These are phyloP conservation scores for Cladosporium sp. DNA, from an alignment of 2,329 filamentous ascomycete genomes.

Conservation along the genomic window DNA sequence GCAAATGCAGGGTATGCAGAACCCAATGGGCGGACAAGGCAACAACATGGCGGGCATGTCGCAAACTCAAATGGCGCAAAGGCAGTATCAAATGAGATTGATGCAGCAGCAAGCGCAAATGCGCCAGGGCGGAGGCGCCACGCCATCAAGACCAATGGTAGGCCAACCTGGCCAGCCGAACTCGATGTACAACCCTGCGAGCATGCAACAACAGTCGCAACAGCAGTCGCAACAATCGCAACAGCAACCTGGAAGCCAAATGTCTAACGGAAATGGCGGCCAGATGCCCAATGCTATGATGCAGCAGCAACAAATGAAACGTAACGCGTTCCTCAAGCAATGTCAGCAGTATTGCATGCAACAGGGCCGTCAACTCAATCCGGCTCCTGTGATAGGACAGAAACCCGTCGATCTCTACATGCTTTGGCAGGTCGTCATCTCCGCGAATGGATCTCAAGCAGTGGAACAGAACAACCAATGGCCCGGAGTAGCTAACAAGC, in stretches of 20 bases:
- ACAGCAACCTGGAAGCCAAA: slow-evolving; percentile 18
- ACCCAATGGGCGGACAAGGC: slow-evolving; percentile 43
- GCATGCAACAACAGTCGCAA: not conserved
- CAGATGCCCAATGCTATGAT: slow-evolving; percentile 11
- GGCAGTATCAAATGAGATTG: slow-evolving; percentile 80
- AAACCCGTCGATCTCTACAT: slow-evolving; percentile 69
- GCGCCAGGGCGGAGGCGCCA: slow-evolving; percentile 35
- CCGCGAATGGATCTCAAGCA: slow-evolving; percentile 69
- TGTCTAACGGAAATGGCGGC: slow-evolving; percentile 22
- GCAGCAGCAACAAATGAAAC: slow-evolving; percentile 24
- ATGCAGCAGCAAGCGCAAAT: slow-evolving; percentile 69
- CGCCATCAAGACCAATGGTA: slow-evolving; percentile 22
- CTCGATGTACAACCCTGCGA: slow-evolving; percentile 22
- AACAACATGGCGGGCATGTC: slow-evolving; percentile 35
- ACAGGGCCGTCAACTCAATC: slow-evolving; percentile 67
- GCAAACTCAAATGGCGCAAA: slow-evolving; percentile 59
- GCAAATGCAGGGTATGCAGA: slow-evolving; percentile 30
- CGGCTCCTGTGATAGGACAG: slow-evolving; percentile 67
- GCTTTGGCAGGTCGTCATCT: slow-evolving; percentile 73
- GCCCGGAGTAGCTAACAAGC: slow-evolving; percentile 60
- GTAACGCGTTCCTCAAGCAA: slow-evolving; percentile 53
- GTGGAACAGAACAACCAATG: slow-evolving; percentile 68
- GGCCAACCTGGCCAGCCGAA: slow-evolving; percentile 26
- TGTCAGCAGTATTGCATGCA: slow-evolving; percentile 65
- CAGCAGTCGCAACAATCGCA: slow-evolving; percentile 17